Conservation (phyloP, 2,329 filamentous ascomycete species). For the Aspergillus spinulosporus region DNA sequence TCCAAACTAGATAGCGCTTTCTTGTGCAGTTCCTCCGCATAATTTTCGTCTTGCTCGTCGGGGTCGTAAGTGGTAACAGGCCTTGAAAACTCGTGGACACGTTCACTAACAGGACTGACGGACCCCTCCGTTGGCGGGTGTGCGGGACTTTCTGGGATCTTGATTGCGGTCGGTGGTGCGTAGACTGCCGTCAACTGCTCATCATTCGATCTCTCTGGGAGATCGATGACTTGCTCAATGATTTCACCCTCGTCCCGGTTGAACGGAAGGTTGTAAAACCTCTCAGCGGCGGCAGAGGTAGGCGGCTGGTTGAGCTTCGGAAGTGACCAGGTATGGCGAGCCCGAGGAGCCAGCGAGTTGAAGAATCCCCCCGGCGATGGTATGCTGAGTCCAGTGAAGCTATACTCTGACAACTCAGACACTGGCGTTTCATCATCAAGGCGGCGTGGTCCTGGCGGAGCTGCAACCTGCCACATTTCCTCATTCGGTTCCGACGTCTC, state of each 20-base stretch:
- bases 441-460: slow-evolving; percentile 50
- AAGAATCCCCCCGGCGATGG: slow-evolving; percentile 93
- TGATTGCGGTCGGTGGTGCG: slow-evolving; percentile 46
- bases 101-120: slow-evolving; percentile 32
- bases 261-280: slow-evolving; percentile 88
- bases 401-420: slow-evolving; percentile 63
- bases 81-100: slow-evolving; percentile 56
- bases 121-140: slow-evolving; percentile 26
- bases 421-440: slow-evolving; percentile 50
- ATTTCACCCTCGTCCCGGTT: slow-evolving; percentile 51
- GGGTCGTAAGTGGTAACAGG: slow-evolving; percentile 60
- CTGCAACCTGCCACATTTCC: slow-evolving; percentile 62
- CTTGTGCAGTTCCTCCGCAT: slow-evolving; percentile 70
- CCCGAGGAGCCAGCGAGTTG: slow-evolving; percentile 72
- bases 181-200: slow-evolving; percentile 40
- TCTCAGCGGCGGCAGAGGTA: slow-evolving; percentile 83
- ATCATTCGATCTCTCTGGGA: slow-evolving; percentile 44
- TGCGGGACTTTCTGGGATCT: slow-evolving; percentile 45
- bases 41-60: slow-evolving; percentile 70
- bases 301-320: slow-evolving; percentile 61
- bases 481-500: slow-evolving; percentile 52
- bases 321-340: slow-evolving; percentile 79
- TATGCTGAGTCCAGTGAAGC: slow-evolving; percentile 79
- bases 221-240: slow-evolving; percentile 68
- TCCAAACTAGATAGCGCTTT: slow-evolving; percentile 73